phyloP scores from a whole-genome alignment of 1,139 yeast species.

The Suhomyces maxii region DNA sequence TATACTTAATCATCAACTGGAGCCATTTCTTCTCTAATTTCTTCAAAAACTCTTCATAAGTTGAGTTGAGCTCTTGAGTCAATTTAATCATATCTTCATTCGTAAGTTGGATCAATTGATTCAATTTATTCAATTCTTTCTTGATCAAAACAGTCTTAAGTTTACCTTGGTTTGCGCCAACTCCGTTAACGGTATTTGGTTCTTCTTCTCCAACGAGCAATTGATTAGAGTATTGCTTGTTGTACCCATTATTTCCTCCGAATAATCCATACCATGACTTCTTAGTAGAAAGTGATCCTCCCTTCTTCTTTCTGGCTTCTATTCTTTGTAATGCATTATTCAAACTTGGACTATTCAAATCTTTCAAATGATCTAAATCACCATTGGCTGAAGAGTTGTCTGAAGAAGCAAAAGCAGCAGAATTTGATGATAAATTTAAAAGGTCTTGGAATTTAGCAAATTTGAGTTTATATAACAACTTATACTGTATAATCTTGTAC shows the following conservation, averaged over 20 bases:
- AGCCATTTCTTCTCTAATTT: constrained; percentile 46
- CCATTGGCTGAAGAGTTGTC: constrained; percentile 2
- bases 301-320: constrained; percentile 27
- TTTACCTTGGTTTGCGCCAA: constrained; percentile 19
- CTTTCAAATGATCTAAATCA: constrained; percentile 27
- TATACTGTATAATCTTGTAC: constrained; percentile 46
- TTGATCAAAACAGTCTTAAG: constrained; percentile 38
- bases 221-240: constrained; percentile 12
- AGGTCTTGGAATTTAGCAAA: constrained; percentile 44
- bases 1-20: constrained; percentile 36
- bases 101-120: constrained; percentile 41
- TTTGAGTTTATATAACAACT: constrained; percentile 41
- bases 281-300: constrained; percentile 21
- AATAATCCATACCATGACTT: constrained; percentile 50
- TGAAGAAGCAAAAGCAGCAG: constrained; percentile 1
- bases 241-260: constrained; percentile 36
- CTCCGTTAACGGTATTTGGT: neutral
- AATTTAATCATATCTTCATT: constrained; percentile 38
- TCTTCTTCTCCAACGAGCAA: constrained; percentile 7
- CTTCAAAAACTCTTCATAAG: constrained; percentile 32
- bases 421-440: constrained; percentile 23
- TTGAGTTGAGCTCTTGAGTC: constrained; percentile 32
- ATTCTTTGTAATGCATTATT: constrained; percentile 36
- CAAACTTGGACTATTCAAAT: constrained; percentile 44
- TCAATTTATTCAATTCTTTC: constrained; percentile 42